Evolutionary conservation across 805 yeast species (phyloP).

Genomic region (Kregervanrija fluxuum): DNA sequence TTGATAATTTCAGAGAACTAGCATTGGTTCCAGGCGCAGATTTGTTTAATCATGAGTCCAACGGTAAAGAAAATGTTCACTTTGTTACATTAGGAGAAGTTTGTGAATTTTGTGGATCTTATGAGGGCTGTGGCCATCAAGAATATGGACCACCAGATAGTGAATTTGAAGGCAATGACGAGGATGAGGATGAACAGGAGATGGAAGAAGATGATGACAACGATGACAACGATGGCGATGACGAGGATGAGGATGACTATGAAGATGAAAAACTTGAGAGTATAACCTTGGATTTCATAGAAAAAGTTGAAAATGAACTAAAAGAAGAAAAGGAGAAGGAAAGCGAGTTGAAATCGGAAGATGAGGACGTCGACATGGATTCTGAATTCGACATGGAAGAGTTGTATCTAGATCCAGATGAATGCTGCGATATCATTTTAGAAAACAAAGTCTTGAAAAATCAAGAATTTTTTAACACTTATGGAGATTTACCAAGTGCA

Average conservation of each 20-base stretch:
- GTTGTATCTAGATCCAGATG: conserved; percentile 33
- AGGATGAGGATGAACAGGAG: conserved; percentile 20
- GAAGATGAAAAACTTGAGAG: conserved; percentile 15
- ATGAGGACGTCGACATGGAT: conserved; percentile 14
- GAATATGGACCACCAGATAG: conserved; percentile 24
- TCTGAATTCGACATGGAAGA: conserved; percentile 24
- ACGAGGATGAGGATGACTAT: conserved; percentile 15
- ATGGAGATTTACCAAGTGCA: conserved; percentile 67
- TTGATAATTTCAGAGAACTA: conserved; percentile 67
- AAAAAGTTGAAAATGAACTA: conserved; percentile 23
- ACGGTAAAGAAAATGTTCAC: conserved; percentile 53
- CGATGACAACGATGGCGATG: conserved; percentile 21
- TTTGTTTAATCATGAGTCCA: conserved; percentile 65
- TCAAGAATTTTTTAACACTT: conserved; percentile 71
- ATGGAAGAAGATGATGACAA: conserved; percentile 19
- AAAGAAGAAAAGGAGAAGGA: conserved; percentile 16
- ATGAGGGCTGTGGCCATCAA: conserved; percentile 26
- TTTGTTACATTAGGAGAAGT: conserved; percentile 46
- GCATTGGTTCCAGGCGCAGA: conserved; percentile 91
- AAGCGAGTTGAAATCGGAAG: conserved; percentile 19
- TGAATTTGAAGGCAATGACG: conserved; percentile 24
- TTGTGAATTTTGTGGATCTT: conserved; percentile 27
- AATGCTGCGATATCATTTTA: conserved; percentile 67
- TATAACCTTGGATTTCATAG: conserved; percentile 28
- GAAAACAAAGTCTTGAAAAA: conserved; percentile 36